These are phyloP conservation scores for Aspergillus fischeri DNA, from an alignment of 2,329 filamentous ascomycete species.

Conservation along the genomic window DNA sequence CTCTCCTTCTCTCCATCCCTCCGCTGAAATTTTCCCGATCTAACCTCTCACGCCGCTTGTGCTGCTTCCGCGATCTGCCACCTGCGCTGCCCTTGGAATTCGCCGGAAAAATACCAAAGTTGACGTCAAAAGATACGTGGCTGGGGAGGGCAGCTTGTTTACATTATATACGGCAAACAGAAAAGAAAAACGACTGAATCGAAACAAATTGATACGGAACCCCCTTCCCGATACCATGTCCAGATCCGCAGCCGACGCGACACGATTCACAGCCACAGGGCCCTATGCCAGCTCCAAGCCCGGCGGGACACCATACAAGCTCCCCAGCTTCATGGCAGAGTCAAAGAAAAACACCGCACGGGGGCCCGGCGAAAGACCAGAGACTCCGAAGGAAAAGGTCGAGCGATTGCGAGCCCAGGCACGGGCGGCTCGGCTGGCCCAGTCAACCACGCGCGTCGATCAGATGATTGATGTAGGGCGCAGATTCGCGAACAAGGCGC, in stretches of 20 bases:
- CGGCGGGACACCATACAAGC: constrained; percentile 27
- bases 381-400: constrained; percentile 68
- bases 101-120: not conserved
- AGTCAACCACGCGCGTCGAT: constrained; percentile 55
- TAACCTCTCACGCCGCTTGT: constrained; percentile 9
- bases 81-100: constrained; percentile 2
- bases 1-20: constrained; percentile 12
- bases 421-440: constrained; percentile 60
- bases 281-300: constrained; percentile 46
- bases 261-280: constrained; percentile 49
- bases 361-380: constrained; percentile 34
- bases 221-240: constrained; percentile 31
- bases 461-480: constrained; percentile 50
- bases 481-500: constrained; percentile 56
- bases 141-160: not conserved
- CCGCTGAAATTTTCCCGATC: constrained; percentile 25
- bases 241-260: constrained; percentile 47
- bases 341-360: constrained; percentile 12
- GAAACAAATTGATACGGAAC: constrained; percentile 1
- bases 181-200: not conserved
- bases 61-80: constrained; percentile 8
- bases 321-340: constrained; percentile 25
- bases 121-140: not conserved
- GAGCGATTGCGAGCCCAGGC: constrained; percentile 64
- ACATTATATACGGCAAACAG: not conserved